phyloP scores from a whole-genome alignment of 164 flowering plant genomes.

The Vitis cinerea region DNA sequence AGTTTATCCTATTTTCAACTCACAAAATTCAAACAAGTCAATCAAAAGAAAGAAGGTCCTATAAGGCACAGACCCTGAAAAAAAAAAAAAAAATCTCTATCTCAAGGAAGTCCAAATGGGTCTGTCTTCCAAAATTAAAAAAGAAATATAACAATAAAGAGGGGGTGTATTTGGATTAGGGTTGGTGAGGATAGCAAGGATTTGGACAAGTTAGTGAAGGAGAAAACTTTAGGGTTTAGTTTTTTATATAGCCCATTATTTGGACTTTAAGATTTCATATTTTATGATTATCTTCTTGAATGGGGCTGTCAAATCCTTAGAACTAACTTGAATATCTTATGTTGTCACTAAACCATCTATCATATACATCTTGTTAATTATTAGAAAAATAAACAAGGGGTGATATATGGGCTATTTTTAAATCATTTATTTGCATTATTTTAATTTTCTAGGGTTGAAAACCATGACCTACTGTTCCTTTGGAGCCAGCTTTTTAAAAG shows the following conservation, averaged over 20 bases:
- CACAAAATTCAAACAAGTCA: conserved; percentile 19
- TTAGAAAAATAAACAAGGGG: background rate
- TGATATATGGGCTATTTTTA: background rate
- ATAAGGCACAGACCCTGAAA: background rate
- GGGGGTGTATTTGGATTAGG: background rate
- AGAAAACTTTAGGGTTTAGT: background rate
- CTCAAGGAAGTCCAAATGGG: too few species aligned
- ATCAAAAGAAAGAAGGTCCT: conserved; percentile 14
- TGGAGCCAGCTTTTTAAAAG: conserved; percentile 16
- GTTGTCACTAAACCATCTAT: background rate
- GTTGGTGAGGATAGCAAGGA: conserved; percentile 3
- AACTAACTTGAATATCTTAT: too few species aligned
- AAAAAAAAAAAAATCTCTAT: background rate
- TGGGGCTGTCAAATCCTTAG: too few species aligned
- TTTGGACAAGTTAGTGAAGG: too few species aligned
- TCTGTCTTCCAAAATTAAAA: too few species aligned
- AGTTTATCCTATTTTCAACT: background rate
- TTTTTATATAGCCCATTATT: too few species aligned
- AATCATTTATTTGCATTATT: background rate
- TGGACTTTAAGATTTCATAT: too few species aligned
- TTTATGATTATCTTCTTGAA: too few species aligned
- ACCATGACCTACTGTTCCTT: conserved; percentile 7
- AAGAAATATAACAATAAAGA: too few species aligned
- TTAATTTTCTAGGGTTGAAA: background rate
- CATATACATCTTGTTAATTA: background rate